Conservation (phyloP, 768 basidiomycete genomes). For the Calocera cornea region DNA sequence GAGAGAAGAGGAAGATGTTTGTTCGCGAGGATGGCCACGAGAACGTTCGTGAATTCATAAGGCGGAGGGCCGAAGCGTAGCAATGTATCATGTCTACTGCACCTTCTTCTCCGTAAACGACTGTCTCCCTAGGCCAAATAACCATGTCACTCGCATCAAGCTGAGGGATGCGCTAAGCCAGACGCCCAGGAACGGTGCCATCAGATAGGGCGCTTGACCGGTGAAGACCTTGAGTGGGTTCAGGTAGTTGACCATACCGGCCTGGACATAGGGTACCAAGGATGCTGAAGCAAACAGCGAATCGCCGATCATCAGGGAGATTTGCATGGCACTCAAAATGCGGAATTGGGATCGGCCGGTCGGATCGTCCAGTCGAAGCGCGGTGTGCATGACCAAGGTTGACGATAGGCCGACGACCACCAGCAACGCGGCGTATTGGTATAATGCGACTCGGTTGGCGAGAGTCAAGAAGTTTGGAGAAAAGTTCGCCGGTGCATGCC, state of each 20-base stretch:
- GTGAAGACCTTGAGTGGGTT: not conserved
- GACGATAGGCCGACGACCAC: not conserved
- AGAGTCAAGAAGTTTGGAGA: not conserved
- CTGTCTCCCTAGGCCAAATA: not conserved
- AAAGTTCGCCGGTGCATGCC: not conserved
- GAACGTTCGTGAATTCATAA: conserved; percentile 16
- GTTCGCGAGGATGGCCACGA: conserved; percentile 26
- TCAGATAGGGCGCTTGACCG: not conserved
- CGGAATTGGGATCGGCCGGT: not conserved
- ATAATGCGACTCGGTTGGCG: not conserved
- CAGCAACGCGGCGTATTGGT: not conserved
- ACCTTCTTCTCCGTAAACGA: not conserved
- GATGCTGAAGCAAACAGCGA: not conserved
- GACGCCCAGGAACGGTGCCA: not conserved
- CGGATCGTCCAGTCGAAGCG: not conserved
- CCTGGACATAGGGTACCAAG: not conserved
- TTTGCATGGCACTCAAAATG: not conserved
- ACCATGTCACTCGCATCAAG: not conserved
- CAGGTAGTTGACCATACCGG: not conserved
- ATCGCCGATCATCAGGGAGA: not conserved
- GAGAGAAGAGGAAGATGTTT: conserved; percentile 65
- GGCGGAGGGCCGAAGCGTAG: conserved; percentile 6
- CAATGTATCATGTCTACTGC: not conserved
- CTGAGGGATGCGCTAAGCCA: not conserved
- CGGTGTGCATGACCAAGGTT: not conserved